These are phyloP conservation scores for Ustilago vetiveriae DNA, from an alignment of 1,284 basidiomycete genomes.

Conservation along the genomic window DNA sequence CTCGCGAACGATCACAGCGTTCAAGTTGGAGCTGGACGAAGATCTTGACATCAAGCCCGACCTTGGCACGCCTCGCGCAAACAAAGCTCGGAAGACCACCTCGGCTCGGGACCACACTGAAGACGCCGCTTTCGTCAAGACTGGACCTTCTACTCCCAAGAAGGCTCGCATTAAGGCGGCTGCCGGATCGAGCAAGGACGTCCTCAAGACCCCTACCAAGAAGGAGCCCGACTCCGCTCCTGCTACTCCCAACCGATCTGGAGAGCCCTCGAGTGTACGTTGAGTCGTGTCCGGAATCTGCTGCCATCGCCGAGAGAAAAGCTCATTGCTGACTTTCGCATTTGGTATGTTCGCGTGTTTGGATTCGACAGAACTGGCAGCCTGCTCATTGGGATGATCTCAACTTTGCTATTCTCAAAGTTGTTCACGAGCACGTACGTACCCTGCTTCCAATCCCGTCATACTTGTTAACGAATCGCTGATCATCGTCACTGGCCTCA, in stretches of 20 bases:
- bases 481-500: neutral
- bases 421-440: constrained; percentile 32
- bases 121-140: neutral
- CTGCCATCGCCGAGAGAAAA: too few species aligned
- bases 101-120: too few species aligned
- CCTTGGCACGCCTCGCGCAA: neutral
- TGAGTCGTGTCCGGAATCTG: too few species aligned
- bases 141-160: constrained; percentile 19
- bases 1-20: neutral
- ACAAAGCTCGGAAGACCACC: neutral
- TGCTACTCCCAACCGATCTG: constrained; percentile 3
- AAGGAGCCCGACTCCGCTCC: constrained; percentile 10
- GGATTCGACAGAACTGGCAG: constrained; percentile 13
- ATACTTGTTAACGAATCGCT: neutral
- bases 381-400: constrained; percentile 25
- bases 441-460: neutral
- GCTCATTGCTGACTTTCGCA: neutral
- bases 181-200: constrained; percentile 12
- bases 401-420: constrained; percentile 47
- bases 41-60: neutral
- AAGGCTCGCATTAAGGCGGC: constrained; percentile 2
- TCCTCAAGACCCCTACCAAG: constrained; percentile 20
- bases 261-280: constrained; percentile 17
- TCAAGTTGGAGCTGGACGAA: neutral
- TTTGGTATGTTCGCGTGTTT: neutral